Evolutionary conservation across 2,329 filamentous ascomycete species (phyloP).

Genomic region (Xylaria sp.): DNA sequence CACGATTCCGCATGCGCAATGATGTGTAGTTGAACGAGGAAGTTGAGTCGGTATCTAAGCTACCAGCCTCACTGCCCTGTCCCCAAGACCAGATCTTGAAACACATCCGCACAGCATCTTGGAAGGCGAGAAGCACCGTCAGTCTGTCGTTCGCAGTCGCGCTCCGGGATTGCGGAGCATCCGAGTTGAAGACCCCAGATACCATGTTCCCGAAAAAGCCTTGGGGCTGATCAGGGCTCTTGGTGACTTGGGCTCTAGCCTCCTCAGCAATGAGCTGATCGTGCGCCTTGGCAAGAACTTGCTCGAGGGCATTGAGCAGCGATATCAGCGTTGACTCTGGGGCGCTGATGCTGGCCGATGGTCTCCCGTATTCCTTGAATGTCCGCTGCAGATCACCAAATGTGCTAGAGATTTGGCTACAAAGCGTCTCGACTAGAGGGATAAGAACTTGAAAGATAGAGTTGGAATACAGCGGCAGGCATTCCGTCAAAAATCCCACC

Average conservation of each 20-base stretch:
- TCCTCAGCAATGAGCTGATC: slow-evolving; percentile 80
- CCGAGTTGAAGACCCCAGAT: slow-evolving; percentile 83
- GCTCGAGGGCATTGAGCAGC: slow-evolving; percentile 91
- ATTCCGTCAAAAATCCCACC: slow-evolving; percentile 82
- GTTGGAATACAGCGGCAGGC: slow-evolving; percentile 80
- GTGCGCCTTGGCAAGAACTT: slow-evolving; percentile 84
- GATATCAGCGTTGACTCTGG: slow-evolving; percentile 78
- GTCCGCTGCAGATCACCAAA: slow-evolving; percentile 72
- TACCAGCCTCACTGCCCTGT: slow-evolving; percentile 59
- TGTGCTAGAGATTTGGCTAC: slow-evolving; percentile 71
- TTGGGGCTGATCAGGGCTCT: slow-evolving; percentile 80
- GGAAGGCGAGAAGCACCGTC: slow-evolving; percentile 93
- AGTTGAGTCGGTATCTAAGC: slow-evolving; percentile 67
- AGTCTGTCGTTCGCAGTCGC: slow-evolving; percentile 90
- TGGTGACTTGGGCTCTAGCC: slow-evolving; percentile 65
- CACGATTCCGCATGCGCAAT: slow-evolving; percentile 85
- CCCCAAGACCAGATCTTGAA: slow-evolving; percentile 97
- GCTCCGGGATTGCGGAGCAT: slow-evolving; percentile 74
- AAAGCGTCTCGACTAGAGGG: slow-evolving; percentile 88
- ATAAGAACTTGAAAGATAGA: slow-evolving; percentile 89
- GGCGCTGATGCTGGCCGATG: slow-evolving; percentile 40
- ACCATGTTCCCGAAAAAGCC: slow-evolving; percentile 95
- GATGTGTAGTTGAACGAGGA: slow-evolving; percentile 92
- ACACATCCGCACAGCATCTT: slow-evolving; percentile 90
- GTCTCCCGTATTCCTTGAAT: slow-evolving; percentile 51